Base-by-base conservation (phyloP, 257 asterid genomes). In the Paraleonurus japonicus region DNA sequence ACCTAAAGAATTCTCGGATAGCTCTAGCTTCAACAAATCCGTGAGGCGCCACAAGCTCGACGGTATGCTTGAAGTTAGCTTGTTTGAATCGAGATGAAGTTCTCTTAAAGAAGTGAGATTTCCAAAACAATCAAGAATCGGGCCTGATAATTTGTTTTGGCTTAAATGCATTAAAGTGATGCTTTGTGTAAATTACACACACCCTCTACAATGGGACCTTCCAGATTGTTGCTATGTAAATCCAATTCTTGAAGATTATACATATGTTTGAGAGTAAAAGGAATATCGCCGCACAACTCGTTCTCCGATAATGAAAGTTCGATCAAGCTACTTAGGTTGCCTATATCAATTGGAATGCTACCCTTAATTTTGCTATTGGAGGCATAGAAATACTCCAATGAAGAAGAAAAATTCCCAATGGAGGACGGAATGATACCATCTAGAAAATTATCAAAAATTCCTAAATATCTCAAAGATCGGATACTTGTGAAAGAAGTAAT, bases 341-440 rank as follows among this genome's bases (percentile, higher is more conserved):
- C 43, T 35, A 35, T 35, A 8, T 4, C 43, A n/a, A 8, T 2
- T 7, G 70, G 70, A 64, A 64, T 64, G 35, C 1, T 23, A n/a
- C 57, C 69, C 66, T 60, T 60, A 4, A 60, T 30, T 60, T n/a
- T 30, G 66, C 45, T 15, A 4, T n/a, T 22, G 15, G 16, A n/a
- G 1, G 66, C 66, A 30, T 13, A 0, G 5, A 64, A 15, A 3
- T 5, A 4, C 41, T 64, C 23, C 10, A 81, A 17, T 1, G 75
- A 74, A 2, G 70, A 26, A 2, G 85, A 81, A 4, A 81, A 41
- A 55, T 81, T 81, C 20, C 82, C 82, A 15, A 81, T 15, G 59
- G 82, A 74, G 4, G 32, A 5, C 9, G 80, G 82, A 54, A 81
- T 50, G 7, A 13, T 12, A 3, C 71, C 73, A 11, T 71, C 20